Evolutionary conservation across 2,329 filamentous ascomycete species (phyloP).

Genomic region (Xylariaceae sp.): DNA sequence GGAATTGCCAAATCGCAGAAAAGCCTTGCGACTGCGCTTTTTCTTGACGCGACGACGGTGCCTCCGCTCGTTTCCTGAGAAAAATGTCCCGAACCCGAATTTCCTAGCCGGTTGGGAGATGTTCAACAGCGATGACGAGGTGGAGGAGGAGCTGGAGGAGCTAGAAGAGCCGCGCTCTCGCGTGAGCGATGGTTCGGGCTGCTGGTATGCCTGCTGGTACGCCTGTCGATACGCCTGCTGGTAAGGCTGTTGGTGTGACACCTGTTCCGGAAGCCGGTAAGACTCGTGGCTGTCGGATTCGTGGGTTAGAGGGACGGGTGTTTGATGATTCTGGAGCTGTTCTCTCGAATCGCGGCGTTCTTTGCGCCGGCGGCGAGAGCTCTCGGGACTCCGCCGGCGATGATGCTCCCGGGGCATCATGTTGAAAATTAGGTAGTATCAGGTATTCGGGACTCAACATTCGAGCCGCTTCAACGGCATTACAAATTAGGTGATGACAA

Average conservation of each 20-base stretch:
- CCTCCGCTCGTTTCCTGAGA: conserved; percentile 53
- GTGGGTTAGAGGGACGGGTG: conserved; percentile 17
- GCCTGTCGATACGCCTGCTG: conserved; percentile 21
- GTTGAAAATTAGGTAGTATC: conserved; percentile 27
- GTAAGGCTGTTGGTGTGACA: conserved; percentile 3
- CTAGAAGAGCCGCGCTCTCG: conserved; percentile 21
- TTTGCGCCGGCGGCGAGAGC: conserved; percentile 49
- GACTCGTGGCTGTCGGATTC: conserved; percentile 12
- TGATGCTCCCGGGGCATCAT: conserved; percentile 49
- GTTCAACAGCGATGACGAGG: conserved; percentile 59
- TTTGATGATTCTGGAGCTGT: conserved; percentile 29
- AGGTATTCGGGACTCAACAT: conserved; percentile 16
- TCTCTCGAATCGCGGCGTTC: conserved; percentile 40
- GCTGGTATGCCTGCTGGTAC: conserved; percentile 23
- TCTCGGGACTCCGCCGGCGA: conserved; percentile 54
- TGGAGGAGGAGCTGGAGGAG: conserved; percentile 44
- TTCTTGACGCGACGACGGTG: conserved; percentile 39
- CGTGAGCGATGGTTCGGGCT: conserved; percentile 17
- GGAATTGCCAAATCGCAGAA: conserved; percentile 58
- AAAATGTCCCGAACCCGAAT: conserved; percentile 59
- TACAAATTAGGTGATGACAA: conserved; percentile 7
- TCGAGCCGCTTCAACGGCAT: conserved; percentile 21
- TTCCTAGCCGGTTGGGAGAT: conserved; percentile 54
- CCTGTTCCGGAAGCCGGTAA: conserved; percentile 8
- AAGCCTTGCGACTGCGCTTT: conserved; percentile 39